Base-by-base conservation (phyloP, 768 basidiomycete species). In the Leucocoprinus leucothites region DNA sequence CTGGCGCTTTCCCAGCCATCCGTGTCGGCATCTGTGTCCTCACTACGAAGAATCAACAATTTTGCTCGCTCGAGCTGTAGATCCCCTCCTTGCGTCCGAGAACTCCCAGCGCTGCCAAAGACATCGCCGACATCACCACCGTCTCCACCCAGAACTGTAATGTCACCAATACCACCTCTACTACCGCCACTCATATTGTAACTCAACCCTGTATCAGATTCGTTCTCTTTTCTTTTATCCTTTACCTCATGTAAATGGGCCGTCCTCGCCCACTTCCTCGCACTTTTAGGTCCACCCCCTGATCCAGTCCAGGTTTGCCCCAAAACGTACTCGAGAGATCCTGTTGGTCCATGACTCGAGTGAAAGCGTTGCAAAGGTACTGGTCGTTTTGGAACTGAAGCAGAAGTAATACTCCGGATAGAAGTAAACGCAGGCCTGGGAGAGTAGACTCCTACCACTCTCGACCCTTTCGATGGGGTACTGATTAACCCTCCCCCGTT, bases 201-300 rank as follows among this genome's bases (percentile, higher is more conserved):
- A 2, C 5, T n/a, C 9, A 42, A 18, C 38, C 18, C 25, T 25
- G 2, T 6, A 3, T n/a, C 16, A 31, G 28, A 22, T 13, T 19
- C 42, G n/a, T 43, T 11, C 18, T 31, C 46, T 19, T 22, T 35
- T 41, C 40, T 18, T 47, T 49, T 56, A 3, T 9, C 40, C 31
- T 49, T 56, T 28, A 56, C 54, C 28, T 56, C 54, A 34, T 89
- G 87, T 44, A 89, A 60, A 71, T 89, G 87, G 2, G 87, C 82
- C 0, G 74, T 85, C 35, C 83, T 72, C 19, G 86, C 86, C 79
- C 83, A 85, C 35, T 75, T 76, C 58, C 77, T 80, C 16, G 79
- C 77, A 51, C 79, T 78, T 48, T 69, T 72, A 6, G 76, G 76
- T 4, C 69, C 71, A 40, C 67, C 65, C 14, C 61, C 60, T 21